Evolutionary conservation across 176 grass and related monocot species (phyloP).

Genomic region (Musa acuminata): DNA sequence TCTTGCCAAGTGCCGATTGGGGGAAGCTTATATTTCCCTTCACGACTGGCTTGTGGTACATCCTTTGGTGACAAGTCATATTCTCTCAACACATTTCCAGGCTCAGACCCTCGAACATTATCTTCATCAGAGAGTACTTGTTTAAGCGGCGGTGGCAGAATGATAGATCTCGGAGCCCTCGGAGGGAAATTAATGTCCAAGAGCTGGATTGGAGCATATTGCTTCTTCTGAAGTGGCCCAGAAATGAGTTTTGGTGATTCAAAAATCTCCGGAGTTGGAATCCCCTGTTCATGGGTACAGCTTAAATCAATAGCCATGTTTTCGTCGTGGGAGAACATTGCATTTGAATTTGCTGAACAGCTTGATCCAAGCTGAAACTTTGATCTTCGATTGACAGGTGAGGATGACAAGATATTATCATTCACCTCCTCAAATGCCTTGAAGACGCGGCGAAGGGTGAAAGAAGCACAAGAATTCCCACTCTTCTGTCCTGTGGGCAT

Average conservation of each 20-base stretch:
- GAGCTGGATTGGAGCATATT: conserved; percentile 36
- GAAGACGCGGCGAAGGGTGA: conserved; percentile 52
- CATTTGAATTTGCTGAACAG: conserved; percentile 41
- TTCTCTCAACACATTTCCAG: conserved; percentile 39
- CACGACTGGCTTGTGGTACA: conserved; percentile 29
- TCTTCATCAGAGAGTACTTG: conserved; percentile 78
- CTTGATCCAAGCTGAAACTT: conserved; percentile 50
- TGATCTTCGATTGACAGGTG: conserved; percentile 31
- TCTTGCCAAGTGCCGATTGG: conserved; percentile 44
- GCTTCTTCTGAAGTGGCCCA: conserved; percentile 36
- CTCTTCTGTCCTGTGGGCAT: conserved; percentile 35
- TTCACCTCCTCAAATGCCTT: conserved; percentile 42
- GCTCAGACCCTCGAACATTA: conserved; percentile 30
- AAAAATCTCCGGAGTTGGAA: conserved; percentile 55
- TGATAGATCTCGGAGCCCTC: conserved; percentile 61
- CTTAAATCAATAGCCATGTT: conserved; percentile 55
- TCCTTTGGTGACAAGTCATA: conserved; percentile 33
- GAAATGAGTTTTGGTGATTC: conserved; percentile 55
- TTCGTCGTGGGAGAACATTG: conserved; percentile 44
- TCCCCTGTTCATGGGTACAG: conserved; percentile 46
- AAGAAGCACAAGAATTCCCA: conserved; percentile 63
- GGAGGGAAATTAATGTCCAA: conserved; percentile 56
- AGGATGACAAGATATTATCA: conserved; percentile 38
- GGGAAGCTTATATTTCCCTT: conserved; percentile 30
- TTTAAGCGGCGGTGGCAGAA: conserved; percentile 73